Conservation (phyloP, 768 basidiomycete species). For the Suillus ampliporus region DNA sequence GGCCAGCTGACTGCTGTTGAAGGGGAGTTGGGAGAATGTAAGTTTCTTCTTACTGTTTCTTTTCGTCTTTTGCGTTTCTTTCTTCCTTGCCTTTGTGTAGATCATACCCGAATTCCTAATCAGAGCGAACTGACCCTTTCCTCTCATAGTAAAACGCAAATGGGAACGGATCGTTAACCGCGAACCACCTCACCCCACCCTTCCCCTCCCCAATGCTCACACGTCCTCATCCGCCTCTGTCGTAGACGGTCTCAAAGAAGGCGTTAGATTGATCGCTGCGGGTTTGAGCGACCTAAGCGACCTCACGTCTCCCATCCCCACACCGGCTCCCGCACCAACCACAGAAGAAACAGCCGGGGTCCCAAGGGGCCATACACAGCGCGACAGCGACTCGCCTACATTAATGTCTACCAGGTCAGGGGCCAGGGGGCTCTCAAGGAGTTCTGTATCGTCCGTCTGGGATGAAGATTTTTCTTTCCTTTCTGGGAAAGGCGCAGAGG, state of each 20-base stretch:
- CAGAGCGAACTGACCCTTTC: not conserved
- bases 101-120: not conserved
- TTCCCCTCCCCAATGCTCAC: not conserved
- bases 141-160: conserved; percentile 68
- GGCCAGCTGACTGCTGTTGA: conserved; percentile 76
- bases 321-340: conserved; percentile 16
- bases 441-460: conserved; percentile 51
- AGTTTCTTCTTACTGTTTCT: conserved; percentile 24
- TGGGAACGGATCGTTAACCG: conserved; percentile 83
- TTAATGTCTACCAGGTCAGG: conserved; percentile 32
- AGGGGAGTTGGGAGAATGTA: conserved; percentile 69
- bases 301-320: conserved; percentile 26
- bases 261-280: conserved; percentile 64
- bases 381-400: conserved; percentile 34
- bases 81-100: not conserved
- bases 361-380: conserved; percentile 15
- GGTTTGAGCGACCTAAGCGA: conserved; percentile 41
- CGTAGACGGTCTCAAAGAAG: conserved; percentile 67
- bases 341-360: conserved; percentile 30
- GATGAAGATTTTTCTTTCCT: conserved; percentile 34
- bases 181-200: conserved; percentile 15
- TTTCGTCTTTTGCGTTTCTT: not conserved
- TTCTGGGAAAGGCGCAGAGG: conserved; percentile 12
- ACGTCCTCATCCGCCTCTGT: conserved; percentile 35
- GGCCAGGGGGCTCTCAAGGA: conserved; percentile 48